Evolutionary conservation across 2,329 filamentous ascomycete genomes (phyloP), one percentile per base, ranked within the genome.

Genomic region (Neonectria ditissima): DNA sequence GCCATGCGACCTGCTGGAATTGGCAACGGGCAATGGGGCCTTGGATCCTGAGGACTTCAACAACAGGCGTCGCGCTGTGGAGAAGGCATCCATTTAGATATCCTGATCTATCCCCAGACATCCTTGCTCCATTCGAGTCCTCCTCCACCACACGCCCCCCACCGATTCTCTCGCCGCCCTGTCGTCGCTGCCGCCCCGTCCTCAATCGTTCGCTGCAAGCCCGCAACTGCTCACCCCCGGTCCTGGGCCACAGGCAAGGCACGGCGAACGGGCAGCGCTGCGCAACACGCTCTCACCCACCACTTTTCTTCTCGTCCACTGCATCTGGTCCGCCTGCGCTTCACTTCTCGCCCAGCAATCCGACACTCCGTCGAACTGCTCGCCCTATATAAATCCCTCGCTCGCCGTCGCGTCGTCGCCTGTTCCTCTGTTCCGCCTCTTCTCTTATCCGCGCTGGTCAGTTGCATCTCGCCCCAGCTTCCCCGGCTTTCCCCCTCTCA

Each of bases 231-330:
- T 41, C 67, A 66, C 70, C 70, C 70, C 67, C 69, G 70, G 51
- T 70, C 63, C 60, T 43, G 52, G 43, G 55, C 68, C 55, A 44
- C 60, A 70, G 65, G 51, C 54, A 65, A 63, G 63, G 59, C 56
- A 65, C 63, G 59, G 59, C 39, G 65, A 59, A 54, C 37, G 34
- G 34, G 34, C n/a, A 18, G n/a, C 55, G 61, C 65, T 69, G 63
- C 63, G 63, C 63, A 64, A 69, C 56, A 62, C 65, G 55, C 59
- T 62, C 59, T 61, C 62, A 62, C 61, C 55, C 48, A 55, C 50
- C 32, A 62, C 67, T 63, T 71, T 66, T 60, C 58, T 65, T 67
- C 55, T 69, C 58, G 58, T 67, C 71, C 71, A 73, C 65, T 73
- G 57, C 64, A 65, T 66, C 34, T 60, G 41, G 65, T 69, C 62